These are phyloP conservation scores for Plenodomus tracheiphilus DNA, from an alignment of 2,329 filamentous ascomycete genomes.

Conservation along the genomic window DNA sequence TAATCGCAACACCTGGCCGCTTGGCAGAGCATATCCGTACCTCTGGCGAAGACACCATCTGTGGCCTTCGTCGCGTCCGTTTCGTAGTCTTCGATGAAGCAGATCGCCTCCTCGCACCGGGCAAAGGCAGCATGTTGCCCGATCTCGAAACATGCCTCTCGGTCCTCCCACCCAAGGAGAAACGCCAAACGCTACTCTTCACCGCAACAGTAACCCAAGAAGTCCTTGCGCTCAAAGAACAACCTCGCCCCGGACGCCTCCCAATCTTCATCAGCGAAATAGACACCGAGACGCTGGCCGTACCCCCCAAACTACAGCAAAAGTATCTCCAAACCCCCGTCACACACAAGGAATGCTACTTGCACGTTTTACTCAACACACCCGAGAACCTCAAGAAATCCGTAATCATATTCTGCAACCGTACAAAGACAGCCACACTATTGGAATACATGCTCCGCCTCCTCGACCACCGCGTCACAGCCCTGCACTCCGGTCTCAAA, in stretches of 20 bases:
- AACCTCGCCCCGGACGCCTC: constrained; percentile 72
- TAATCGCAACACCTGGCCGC: constrained; percentile 88
- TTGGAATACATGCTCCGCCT: constrained; percentile 85
- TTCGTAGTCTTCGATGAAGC: constrained; percentile 96
- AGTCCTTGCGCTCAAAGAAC: constrained; percentile 81
- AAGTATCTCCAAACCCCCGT: constrained; percentile 86
- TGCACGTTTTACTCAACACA: constrained; percentile 85
- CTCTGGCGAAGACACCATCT: constrained; percentile 88
- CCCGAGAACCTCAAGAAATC: constrained; percentile 71
- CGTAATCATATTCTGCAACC: constrained; percentile 92
- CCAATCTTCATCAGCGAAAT: constrained; percentile 90
- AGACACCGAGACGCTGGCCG: constrained; percentile 70
- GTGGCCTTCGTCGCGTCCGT: constrained; percentile 74
- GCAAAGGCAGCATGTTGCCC: constrained; percentile 85
- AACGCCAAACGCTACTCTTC: constrained; percentile 93
- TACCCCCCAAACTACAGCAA: constrained; percentile 80
- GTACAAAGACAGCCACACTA: constrained; percentile 83
- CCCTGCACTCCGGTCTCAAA: constrained; percentile 83
- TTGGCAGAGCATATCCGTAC: constrained; percentile 91
- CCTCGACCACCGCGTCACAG: constrained; percentile 86
- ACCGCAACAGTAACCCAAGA: constrained; percentile 94
- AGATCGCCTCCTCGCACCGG: constrained; percentile 78
- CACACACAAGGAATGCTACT: constrained; percentile 91
- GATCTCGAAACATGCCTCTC: constrained; percentile 88
- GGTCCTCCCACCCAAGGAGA: constrained; percentile 72